Base-by-base conservation (phyloP, 2,329 filamentous ascomycete species). In the Arthrobotrys sinensis region DNA sequence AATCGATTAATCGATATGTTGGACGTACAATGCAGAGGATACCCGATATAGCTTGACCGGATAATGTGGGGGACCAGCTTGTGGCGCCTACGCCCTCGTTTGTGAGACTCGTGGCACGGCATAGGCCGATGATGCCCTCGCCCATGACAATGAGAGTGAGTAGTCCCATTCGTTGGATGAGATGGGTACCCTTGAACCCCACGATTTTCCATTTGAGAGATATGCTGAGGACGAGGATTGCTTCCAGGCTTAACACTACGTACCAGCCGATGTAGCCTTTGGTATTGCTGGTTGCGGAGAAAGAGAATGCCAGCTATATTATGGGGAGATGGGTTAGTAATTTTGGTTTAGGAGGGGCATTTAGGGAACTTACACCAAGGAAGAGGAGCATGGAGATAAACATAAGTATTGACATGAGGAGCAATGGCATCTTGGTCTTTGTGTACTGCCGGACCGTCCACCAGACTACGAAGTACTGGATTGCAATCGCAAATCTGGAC, bases 101-200 rank as follows among this genome's bases (percentile, higher is more conserved):
- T 3, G 63, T 67, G 4, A 78, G 62, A 63, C 87, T 88, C 16
- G 91, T 88, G 40, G 87, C 87, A 81, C 87, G 87, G 24, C 87
- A 87, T 32, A 91, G 85, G n/a, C 88, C 87, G 45, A 91, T 90
- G 14, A 90, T 88, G 63, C 89, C 89, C 81, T 91, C 90, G 12
- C 90, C 90, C 73, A 91, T 87, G 70, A 92, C 89, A 77, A 91
- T 90, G 57, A 91, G 85, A 0, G 90, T 91, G 69, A 91, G 85
- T 1, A 91, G 85, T 11, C 87, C 88, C 86, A 91, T 88, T 8
- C 90, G 87, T 81, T 90, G 88, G 81, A 90, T 89, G 68, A 91
- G 83, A 82, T 91, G 89, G 0, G 89, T 91, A 70, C 88, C 85
- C 76, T 89, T 87, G 81, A 91, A 90, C 67, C 88, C 89, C 50